These are phyloP conservation scores for Halophytophthora batemanensis DNA, from an alignment of 352 stramenopile species.

Conservation along the genomic window DNA sequence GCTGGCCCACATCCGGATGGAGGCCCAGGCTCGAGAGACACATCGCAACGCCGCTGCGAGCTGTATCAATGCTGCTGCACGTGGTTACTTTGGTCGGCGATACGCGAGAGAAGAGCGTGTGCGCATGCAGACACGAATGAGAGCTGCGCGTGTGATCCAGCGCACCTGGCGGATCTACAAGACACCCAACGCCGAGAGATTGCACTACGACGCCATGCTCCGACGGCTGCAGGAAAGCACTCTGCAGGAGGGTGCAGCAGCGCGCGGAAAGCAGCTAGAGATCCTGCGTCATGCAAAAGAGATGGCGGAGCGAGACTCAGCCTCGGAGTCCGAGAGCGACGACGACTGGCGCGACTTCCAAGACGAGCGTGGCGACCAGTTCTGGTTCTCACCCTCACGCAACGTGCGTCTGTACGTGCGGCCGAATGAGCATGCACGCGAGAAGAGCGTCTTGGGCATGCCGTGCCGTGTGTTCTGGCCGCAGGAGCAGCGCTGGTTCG, in stretches of 20 bases:
- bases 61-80: constrained; percentile 55
- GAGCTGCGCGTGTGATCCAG: constrained; percentile 51
- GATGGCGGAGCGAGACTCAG: constrained; percentile 59
- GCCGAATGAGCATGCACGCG: constrained; percentile 55
- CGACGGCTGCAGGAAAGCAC: constrained; percentile 43
- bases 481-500: constrained; percentile 76
- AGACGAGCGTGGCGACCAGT: constrained; percentile 58
- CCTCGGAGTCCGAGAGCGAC: constrained; percentile 70
- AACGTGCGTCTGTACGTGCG: constrained; percentile 57
- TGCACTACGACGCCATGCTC: constrained; percentile 54
- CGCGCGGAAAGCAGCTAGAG: constrained; percentile 39
- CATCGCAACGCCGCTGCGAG: constrained; percentile 45
- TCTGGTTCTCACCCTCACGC: constrained; percentile 80
- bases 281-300: constrained; percentile 46
- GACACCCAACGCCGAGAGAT: constrained; percentile 32
- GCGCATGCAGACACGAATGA: constrained; percentile 24
- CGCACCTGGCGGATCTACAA: constrained; percentile 46
- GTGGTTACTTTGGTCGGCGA: constrained; percentile 58
- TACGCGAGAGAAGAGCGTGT: constrained; percentile 39
- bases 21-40: constrained; percentile 29
- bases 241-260: constrained; percentile 41
- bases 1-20: constrained; percentile 25
- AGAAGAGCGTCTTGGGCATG: constrained; percentile 59
- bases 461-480: constrained; percentile 68
- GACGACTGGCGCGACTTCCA: constrained; percentile 76